A percentile compares a stretch with the other conserved stretches of the same genome.
These are phyloP conservation scores for Nakazawaea ernobii DNA, from an alignment of 805 yeast genomes.

Conservation along the genomic window DNA sequence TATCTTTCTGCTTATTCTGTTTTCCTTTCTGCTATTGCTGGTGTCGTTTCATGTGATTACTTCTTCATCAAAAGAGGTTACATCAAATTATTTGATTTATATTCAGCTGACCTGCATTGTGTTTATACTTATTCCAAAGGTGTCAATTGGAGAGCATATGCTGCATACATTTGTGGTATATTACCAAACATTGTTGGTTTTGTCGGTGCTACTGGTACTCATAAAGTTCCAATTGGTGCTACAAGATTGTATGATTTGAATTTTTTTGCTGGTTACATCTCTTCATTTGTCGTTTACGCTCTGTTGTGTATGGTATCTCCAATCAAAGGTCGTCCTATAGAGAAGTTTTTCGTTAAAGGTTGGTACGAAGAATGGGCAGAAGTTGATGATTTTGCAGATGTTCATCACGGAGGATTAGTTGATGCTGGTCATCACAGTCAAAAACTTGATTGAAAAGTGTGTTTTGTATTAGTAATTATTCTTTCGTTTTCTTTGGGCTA, in stretches of 20 bases:
- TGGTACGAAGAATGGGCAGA: conserved; percentile 62
- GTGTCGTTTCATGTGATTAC: conserved; percentile 67
- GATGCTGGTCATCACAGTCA: conserved; percentile 1
- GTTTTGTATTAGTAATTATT: not conserved
- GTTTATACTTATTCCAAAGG: conserved; percentile 65
- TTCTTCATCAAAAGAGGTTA: conserved; percentile 69
- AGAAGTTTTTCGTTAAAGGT: conserved; percentile 39
- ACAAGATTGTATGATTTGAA: conserved; percentile 65
- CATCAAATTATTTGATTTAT: conserved; percentile 59
- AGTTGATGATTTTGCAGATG: conserved; percentile 55
- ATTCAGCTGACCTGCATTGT: conserved; percentile 36
- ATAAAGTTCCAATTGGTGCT: conserved; percentile 71
- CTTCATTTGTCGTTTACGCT: conserved; percentile 51
- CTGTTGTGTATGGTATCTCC: conserved; percentile 50
- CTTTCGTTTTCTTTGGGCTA: too few relatives aligned
- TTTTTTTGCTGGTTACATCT: conserved; percentile 70
- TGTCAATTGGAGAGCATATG: conserved; percentile 77
- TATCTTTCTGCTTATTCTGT: conserved; percentile 78
- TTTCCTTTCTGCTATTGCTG: conserved; percentile 79
- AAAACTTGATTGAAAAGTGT: not conserved
- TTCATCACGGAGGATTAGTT: conserved; percentile 7
- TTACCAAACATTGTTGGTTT: conserved; percentile 84
- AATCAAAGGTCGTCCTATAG: conserved; percentile 33
- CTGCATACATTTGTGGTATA: conserved; percentile 76
- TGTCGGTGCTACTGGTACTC: conserved; percentile 74